phyloP scores from a whole-genome alignment of 495 filamentous ascomycete species.

The Podospora australis region DNA sequence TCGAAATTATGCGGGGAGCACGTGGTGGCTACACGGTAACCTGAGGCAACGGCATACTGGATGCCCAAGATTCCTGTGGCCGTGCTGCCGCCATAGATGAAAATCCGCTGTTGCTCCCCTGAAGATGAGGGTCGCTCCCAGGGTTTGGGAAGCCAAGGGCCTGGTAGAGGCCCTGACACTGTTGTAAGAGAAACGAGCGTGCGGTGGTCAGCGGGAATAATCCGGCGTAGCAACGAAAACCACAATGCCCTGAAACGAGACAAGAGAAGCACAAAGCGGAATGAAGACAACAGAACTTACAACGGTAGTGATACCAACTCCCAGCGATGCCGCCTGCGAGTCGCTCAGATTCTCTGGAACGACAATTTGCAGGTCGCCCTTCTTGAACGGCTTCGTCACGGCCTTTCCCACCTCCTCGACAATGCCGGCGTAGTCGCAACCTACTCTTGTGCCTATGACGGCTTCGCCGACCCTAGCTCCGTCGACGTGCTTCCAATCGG shows the following conservation, averaged over 20 bases:
- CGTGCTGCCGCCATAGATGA: slow-evolving; percentile 48
- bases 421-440: slow-evolving; percentile 39
- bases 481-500: slow-evolving; percentile 53
- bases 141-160: slow-evolving; percentile 32
- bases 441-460: slow-evolving; percentile 16
- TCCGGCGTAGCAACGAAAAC: no score
- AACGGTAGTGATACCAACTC: slow-evolving; percentile 41
- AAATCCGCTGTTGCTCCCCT: slow-evolving; percentile 16
- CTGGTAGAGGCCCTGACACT: slow-evolving; percentile 43
- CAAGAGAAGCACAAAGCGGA: not conserved
- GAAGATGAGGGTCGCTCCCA: not conserved
- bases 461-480: slow-evolving; percentile 1
- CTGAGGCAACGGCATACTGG: slow-evolving; percentile 42
- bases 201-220: no score
- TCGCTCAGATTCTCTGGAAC: slow-evolving; percentile 33
- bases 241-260: no score
- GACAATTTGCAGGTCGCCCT: slow-evolving; percentile 30
- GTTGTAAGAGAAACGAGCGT: not conserved
- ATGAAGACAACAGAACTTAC: slow-evolving; percentile 26
- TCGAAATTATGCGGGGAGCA: slow-evolving; percentile 37
- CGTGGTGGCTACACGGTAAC: slow-evolving; percentile 39
- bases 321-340: slow-evolving; percentile 42
- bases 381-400: slow-evolving; percentile 26
- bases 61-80: slow-evolving; percentile 43
- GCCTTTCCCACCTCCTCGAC: slow-evolving; percentile 36